phyloP scores from a whole-genome alignment of 2,329 filamentous ascomycete genomes.

The Aureobasidium sp. region DNA sequence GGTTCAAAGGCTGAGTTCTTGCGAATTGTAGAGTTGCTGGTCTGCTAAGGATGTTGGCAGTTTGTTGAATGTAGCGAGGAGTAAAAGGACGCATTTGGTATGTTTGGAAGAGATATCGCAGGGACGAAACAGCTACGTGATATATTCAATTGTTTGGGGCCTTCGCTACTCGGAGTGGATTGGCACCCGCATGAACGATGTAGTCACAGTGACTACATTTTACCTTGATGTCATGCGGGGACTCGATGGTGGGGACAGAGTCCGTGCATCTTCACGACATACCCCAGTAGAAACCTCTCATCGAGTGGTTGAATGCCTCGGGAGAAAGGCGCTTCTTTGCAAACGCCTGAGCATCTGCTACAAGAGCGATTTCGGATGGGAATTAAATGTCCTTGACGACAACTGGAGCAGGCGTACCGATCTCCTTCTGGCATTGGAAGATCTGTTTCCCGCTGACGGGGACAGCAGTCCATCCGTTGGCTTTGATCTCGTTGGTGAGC shows the following conservation, averaged over 20 bases:
- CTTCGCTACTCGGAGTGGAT: not conserved
- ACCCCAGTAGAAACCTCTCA: no score
- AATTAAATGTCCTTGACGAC: no score
- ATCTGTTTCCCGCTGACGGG: no score
- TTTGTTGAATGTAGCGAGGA: constrained; percentile 10
- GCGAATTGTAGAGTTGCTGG: not conserved
- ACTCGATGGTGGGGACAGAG: not conserved
- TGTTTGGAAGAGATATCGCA: not conserved
- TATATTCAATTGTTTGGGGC: not conserved
- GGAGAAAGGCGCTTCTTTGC: no score
- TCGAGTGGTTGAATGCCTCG: no score
- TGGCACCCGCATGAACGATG: not conserved
- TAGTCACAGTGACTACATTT: constrained; percentile 6
- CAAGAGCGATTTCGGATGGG: no score
- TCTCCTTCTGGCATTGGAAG: no score
- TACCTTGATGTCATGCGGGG: constrained; percentile 10
- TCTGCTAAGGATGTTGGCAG: constrained; percentile 1
- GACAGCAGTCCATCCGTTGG: no score
- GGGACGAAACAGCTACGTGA: no score
- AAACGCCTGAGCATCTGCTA: no score
- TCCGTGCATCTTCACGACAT: not conserved
- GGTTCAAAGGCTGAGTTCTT: not conserved
- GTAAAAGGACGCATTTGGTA: constrained; percentile 10
- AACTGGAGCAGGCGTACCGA: no score
- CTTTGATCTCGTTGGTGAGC: no score